Base-by-base conservation (phyloP, 495 filamentous ascomycete species). In the Neurospora intermedia region DNA sequence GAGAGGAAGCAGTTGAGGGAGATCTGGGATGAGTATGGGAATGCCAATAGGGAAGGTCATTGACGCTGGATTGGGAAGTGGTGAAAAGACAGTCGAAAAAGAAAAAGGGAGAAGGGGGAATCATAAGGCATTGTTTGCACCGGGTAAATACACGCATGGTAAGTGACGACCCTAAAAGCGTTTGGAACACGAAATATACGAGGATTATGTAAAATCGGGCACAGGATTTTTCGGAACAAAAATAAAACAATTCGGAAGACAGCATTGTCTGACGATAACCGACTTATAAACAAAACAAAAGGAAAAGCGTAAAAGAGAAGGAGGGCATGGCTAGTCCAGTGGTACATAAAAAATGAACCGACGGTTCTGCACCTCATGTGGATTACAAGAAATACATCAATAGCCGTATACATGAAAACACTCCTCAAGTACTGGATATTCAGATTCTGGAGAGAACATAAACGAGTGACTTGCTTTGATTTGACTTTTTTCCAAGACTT, bases 1-100 rank as follows among this genome's bases (percentile, higher is more conserved):
- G 75, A 78, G 62, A 40, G 59, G 70, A 45, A 59, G 46, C 75
- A 75, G 72, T 48, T 78, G 62, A 70, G 46, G 23, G 8, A 40
- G 38, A 11, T 43, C 70, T 75, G 74, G 74, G 70, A 70, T 43
- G 69, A 43, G 54, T 66, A 66, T 66, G 54, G 27, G 7, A 66
- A 66, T 66, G 54, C 27, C 15, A 35, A 9, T 35, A 35, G 54
- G 27, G 31, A 35, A 38, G 23, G 3, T 15, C 13, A 16, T 13
- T 41, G 39, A 39, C 9, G 39, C 39, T 39, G 39, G 39, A 7
- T 6, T 39, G 39, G 7, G 9, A 54, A 13, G 13, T 16, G 11
- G 54, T 31, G 13, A 15, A 6, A 62, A 31, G 13, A 16, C 43
- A n/a, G 18, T 45, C 8, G 54, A 13, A 23, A 13, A 15, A 5